Conservation (phyloP, 768 basidiomycete species). For the Neoboletus subvelutipes region DNA sequence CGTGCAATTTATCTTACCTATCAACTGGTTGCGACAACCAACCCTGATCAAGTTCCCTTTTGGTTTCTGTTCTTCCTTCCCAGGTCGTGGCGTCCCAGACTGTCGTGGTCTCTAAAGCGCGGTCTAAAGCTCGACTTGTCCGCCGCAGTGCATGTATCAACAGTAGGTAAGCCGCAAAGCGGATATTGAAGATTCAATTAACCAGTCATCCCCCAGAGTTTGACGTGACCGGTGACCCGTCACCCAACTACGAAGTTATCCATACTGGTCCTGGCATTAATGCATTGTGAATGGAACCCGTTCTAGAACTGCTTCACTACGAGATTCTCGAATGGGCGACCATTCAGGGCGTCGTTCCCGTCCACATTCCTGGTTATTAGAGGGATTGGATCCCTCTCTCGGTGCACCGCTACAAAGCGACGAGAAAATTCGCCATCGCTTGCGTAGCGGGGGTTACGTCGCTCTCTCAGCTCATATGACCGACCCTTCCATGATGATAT, state of each 20-base stretch:
- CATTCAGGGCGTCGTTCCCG: conserved; percentile 20
- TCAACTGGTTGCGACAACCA: conserved; percentile 8
- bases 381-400: conserved; percentile 11
- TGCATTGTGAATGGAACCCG: conserved; percentile 22
- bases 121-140: conserved; percentile 4
- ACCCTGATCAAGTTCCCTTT: conserved; percentile 12
- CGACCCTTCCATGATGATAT: conserved; percentile 40
- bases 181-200: conserved; percentile 16
- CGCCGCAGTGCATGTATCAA: conserved; percentile 9
- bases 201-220: conserved; percentile 2
- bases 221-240: neutral
- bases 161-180: conserved; percentile 21
- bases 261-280: conserved; percentile 13
- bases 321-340: conserved; percentile 27
- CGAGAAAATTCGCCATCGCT: conserved; percentile 35
- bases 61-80: conserved; percentile 13
- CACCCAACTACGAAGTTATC: conserved; percentile 6
- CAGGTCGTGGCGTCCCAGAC: conserved; percentile 10
- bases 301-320: conserved; percentile 21
- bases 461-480: conserved; percentile 20
- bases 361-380: conserved; percentile 25
- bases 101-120: conserved; percentile 1
- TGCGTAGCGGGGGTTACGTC: conserved; percentile 31
- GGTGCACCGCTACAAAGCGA: conserved; percentile 20
- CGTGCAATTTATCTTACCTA: conserved; percentile 12